These are phyloP conservation scores for Spirogloea muscicola DNA, from an alignment of 139 green algal genomes.

Conservation along the genomic window DNA sequence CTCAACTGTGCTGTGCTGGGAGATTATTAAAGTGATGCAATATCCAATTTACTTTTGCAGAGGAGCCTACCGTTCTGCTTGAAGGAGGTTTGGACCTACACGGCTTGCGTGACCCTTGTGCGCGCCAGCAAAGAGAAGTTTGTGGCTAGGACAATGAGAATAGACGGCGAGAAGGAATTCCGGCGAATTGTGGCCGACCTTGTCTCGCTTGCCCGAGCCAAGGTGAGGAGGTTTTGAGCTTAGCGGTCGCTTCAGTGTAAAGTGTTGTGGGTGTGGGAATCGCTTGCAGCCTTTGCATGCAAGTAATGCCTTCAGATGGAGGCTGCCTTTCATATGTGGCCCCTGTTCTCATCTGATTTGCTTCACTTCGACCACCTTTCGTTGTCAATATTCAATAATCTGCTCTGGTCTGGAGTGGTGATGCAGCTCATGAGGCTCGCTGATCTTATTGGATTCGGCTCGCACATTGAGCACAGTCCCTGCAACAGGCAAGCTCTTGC, in stretches of 20 bases:
- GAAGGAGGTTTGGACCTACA: conserved; percentile 43
- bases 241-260: too few relatives aligned
- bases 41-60: too few relatives aligned
- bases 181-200: conserved; percentile 34
- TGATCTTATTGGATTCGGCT: conserved; percentile 29
- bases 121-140: conserved; percentile 23
- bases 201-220: conserved; percentile 31
- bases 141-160: background rate
- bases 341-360: too few relatives aligned
- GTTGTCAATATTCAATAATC: too few relatives aligned
- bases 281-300: too few relatives aligned
- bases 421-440: conserved; percentile 40
- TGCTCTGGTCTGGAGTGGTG: too few relatives aligned
- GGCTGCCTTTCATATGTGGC: too few relatives aligned
- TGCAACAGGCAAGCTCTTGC: conserved; percentile 29
- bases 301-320: too few relatives aligned
- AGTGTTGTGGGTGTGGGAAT: too few relatives aligned
- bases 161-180: conserved; percentile 36
- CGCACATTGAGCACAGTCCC: conserved; percentile 15
- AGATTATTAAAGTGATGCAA: too few relatives aligned
- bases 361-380: too few relatives aligned
- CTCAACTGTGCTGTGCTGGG: background rate
- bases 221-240: conserved; percentile 9
- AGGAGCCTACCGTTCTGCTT: conserved; percentile 38
- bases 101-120: conserved; percentile 23